Conservation (phyloP, 2,329 filamentous ascomycete genomes). For the Blastomyces emzantsi region DNA sequence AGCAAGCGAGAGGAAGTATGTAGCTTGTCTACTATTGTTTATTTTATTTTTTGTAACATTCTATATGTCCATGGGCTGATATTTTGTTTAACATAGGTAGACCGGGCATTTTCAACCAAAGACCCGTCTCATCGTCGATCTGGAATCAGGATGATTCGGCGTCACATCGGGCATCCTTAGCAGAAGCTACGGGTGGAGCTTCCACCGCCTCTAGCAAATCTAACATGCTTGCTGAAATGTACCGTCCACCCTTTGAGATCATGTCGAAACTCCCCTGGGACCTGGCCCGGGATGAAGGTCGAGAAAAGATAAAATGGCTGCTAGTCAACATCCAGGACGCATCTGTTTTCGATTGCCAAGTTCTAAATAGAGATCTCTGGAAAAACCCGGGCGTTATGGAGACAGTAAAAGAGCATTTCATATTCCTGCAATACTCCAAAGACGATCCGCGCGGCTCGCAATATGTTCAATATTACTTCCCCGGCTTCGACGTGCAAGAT, state of each 20-base stretch:
- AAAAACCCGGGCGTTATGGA: constrained; percentile 71
- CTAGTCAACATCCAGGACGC: constrained; percentile 92
- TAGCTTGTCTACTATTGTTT: constrained; percentile 4
- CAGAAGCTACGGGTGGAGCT: constrained; percentile 55
- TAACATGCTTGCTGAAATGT: constrained; percentile 78
- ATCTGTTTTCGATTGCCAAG: constrained; percentile 88
- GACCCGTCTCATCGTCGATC: constrained; percentile 45
- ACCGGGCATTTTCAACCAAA: constrained; percentile 62
- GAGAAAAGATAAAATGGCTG: constrained; percentile 86
- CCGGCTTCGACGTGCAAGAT: constrained; percentile 66
- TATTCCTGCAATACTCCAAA: constrained; percentile 92
- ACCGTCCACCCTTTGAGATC: constrained; percentile 82
- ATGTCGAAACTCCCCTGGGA: constrained; percentile 78
- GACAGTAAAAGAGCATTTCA: constrained; percentile 82
- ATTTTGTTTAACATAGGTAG: constrained; percentile 27
- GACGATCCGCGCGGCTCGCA: constrained; percentile 67
- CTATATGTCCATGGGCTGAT: constrained; percentile 8
- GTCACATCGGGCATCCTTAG: constrained; percentile 45
- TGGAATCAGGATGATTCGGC: constrained; percentile 46
- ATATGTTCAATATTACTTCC: constrained; percentile 88
- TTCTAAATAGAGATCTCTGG: constrained; percentile 92
- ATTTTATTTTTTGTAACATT: not conserved
- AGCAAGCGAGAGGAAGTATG: constrained; percentile 29
- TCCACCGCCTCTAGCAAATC: constrained; percentile 61
- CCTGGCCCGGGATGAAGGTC: constrained; percentile 72